Evolutionary conservation across 2,329 filamentous ascomycete species (phyloP), one percentile per base, ranked within the genome.

Genomic region (Elsinoe australis): DNA sequence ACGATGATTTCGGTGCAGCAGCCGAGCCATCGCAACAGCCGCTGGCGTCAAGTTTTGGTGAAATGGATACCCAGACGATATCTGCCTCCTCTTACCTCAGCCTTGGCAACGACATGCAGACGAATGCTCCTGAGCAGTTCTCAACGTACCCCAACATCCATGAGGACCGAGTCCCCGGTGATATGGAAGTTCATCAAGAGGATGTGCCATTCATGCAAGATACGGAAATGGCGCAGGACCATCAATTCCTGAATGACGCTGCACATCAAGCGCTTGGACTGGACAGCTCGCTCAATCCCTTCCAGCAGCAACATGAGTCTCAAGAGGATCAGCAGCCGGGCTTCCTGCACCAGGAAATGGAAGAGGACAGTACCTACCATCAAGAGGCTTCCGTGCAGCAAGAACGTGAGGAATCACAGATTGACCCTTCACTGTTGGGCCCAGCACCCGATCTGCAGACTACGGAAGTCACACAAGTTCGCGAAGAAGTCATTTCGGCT

Each of bases 1-100:
- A 28, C 12, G 21, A 7, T 44, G 24, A 7, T 44, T 26, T 4
- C 26, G 29, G 18, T 18, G 26, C 14, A 7, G 22, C n/a, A 2
- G 10, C 31, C 12, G 33, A 39, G 29, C 24, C 7, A 5, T 12
- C 24, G 5, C 21, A 36, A 4, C 9, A 14, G 46, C 26, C 28
- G 22, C 33, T 15, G 7, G 18, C 14, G 12, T 9, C 8, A 18
- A 29, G n/a, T 21, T 36, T 38, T 18, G 48, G 15, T 8, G 29
- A 28, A 12, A 35, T 50, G 7, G 48, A 44, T 21, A 38, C 49
- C 18, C 45, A 48, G 21, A 48, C 32, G 3, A 31, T 48, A 4
- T 48, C 45, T 5, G 34, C 33, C 14, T 48, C 45, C 10, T 22
- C 45, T 6, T 48, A 48, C 33, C 33, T 48, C 9, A 35, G 21